Base-by-base conservation (phyloP, 768 basidiomycete species). In the Tulasnella sp. region DNA sequence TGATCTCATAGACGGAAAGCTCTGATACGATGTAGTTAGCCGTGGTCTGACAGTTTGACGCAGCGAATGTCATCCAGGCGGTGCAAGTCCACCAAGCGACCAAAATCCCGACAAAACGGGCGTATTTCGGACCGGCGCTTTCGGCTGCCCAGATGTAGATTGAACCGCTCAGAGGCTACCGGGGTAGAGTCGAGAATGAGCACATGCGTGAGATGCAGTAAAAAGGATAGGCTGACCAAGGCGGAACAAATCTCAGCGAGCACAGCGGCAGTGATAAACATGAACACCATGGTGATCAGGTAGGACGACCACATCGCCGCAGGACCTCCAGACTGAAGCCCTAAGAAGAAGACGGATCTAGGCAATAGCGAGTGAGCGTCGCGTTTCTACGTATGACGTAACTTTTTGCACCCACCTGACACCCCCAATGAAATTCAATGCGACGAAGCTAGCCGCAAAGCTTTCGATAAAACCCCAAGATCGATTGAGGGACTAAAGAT, bases 91-190 rank as follows among this genome's bases (percentile, higher is more conserved):
- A 95, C 86, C 88, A 95, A 29, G 91, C 91, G 15, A 93, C 91
- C 58, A 90, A 70, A 73, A 93, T 91, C 0, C 89, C 91, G 64
- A 90, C 80, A 71, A 94, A 86, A 34, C 92, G 78, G 2, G 83
- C 89, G 66, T 88, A 84, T 65, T 88, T 89, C 4, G 84, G 84
- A 1, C 92, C 92, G 3, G 89, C 92, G 67, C 89, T 90, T 68
- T 91, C 91, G 17, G 90, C 91, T 0, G 90, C 88, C 92, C 92
- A 95, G 51, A 92, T 83, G 70, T 94, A 95, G 69, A 96, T 94
- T 7, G 90, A 93, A 2, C 92, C 92, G 58, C 86, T 88, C 51
- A 92, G 70, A 3, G 88, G 86, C 58, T 59, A 50, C 11, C 27
- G 24, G 3, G 24, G 26, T 11, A n/a, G 19, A 4, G 15, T 29